Percentiles rank a stretch among this genome's conserved stretches.
Conservation (phyloP, 345 rosid species). For the Hevea brasiliensis region DNA sequence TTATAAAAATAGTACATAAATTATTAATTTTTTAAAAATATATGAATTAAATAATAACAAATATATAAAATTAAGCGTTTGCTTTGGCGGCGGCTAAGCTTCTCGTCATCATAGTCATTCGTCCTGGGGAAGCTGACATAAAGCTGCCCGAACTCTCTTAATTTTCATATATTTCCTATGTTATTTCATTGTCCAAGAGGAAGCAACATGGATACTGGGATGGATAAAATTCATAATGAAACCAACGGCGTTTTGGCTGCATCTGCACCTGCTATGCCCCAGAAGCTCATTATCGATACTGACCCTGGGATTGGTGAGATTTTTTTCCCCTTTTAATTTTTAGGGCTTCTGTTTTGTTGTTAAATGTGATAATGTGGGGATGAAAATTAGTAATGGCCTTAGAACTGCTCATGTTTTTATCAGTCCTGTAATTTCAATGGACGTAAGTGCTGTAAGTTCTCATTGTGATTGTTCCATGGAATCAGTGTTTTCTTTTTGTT, state of each 20-base stretch:
- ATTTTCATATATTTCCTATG: no score
- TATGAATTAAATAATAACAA: no score
- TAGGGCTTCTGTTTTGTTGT: not conserved
- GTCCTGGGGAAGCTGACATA: not conserved
- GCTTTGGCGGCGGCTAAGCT: not conserved
- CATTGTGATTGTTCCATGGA: not conserved
- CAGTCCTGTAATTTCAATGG: not conserved
- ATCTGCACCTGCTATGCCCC: constrained; percentile 19
- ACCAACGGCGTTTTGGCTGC: constrained; percentile 26
- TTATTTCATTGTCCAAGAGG: not conserved
- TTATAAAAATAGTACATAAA: no score
- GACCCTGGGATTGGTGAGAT: constrained; percentile 95
- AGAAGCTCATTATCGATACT: constrained; percentile 90
- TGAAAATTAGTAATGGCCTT: not conserved
- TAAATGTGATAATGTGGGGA: not conserved
- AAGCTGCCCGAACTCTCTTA: not conserved
- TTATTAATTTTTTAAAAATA: no score
- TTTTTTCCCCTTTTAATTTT: not conserved
- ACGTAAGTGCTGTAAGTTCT: not conserved
- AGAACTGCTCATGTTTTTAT: not conserved
- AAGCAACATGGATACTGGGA: constrained; percentile 30
- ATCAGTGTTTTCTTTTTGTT: not conserved
- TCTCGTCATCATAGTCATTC: not conserved
- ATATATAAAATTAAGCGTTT: no score
- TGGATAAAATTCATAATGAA: constrained; percentile 26